A percentile compares a stretch with the other conserved stretches of the same genome.
phyloP scores from a whole-genome alignment of 176 grass and related monocot species.

The Aechmea fasciata region DNA sequence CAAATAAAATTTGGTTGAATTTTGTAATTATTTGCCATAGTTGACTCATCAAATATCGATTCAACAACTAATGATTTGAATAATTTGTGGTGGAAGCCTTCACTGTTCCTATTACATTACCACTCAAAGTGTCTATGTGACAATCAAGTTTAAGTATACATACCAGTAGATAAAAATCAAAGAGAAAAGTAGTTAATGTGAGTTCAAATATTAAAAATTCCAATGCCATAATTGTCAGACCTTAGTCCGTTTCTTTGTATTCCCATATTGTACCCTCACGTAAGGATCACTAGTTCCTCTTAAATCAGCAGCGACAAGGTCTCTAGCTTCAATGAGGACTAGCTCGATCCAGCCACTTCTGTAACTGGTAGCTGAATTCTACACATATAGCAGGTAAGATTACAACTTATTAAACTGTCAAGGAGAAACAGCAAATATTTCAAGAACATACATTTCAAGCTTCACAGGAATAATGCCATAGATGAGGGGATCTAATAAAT shows the following conservation, averaged over 20 bases:
- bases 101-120: no score
- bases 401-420: not conserved
- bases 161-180: no score
- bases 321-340: conserved; percentile 71
- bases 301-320: conserved; percentile 92
- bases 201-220: not conserved
- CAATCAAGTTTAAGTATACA: no score
- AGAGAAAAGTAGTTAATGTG: not conserved
- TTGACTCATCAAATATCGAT: no score
- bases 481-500: conserved; percentile 6
- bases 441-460: conserved; percentile 1
- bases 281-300: conserved; percentile 96
- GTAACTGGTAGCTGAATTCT: conserved; percentile 46
- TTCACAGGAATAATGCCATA: not conserved
- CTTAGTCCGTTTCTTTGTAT: conserved; percentile 83
- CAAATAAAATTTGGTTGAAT: no score
- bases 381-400: not conserved
- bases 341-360: conserved; percentile 64
- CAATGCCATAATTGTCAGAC: conserved; percentile 14
- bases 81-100: no score
- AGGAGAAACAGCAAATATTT: conserved; percentile 6
- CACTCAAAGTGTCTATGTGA: no score
- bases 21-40: no score
- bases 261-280: conserved; percentile 85
- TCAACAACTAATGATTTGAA: no score